Conservation (phyloP, 1,139 yeast species). For the Diutina ranongensis region DNA sequence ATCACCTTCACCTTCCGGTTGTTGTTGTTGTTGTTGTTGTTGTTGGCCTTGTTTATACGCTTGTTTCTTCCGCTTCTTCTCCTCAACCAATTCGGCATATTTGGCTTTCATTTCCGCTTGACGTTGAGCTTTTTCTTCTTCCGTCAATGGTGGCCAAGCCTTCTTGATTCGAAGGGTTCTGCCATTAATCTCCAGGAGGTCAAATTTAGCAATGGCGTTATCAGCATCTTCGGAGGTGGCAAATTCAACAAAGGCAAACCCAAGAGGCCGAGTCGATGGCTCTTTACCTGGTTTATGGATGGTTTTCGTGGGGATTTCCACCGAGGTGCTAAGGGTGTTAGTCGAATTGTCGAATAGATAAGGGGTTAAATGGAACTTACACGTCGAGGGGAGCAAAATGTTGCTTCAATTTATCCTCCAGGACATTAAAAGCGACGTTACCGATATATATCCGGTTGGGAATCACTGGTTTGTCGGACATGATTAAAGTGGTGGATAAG, state of each 20-base stretch:
- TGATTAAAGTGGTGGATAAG: not conserved
- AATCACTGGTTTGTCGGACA: slow-evolving; percentile 3
- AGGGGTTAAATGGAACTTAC: not conserved
- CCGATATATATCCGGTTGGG: slow-evolving; percentile 2
- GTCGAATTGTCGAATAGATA: not conserved
- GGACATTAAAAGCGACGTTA: not conserved
- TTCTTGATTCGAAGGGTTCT: slow-evolving; percentile 13
- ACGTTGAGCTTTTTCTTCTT: slow-evolving; percentile 32
- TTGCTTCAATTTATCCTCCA: not conserved
- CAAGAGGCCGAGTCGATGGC: slow-evolving; percentile 35
- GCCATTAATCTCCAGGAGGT: slow-evolving; percentile 31
- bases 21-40: slow-evolving; percentile 7
- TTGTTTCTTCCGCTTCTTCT: slow-evolving; percentile 13
- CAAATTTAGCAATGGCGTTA: slow-evolving; percentile 60
- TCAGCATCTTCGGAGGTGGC: slow-evolving; percentile 67
- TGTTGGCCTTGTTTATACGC: slow-evolving; percentile 7
- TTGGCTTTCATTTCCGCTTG: slow-evolving; percentile 27
- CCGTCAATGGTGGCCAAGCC: slow-evolving; percentile 43
- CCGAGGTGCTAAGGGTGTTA: not conserved
- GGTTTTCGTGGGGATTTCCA: slow-evolving; percentile 4
- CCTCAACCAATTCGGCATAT: slow-evolving; percentile 16
- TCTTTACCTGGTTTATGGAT: not conserved
- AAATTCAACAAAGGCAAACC: slow-evolving; percentile 94
- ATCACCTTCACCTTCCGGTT: slow-evolving; percentile 7
- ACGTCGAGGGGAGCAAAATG: not conserved